Percentiles rank a stretch among this genome's conserved stretches.
Conservation (phyloP, 1,139 yeast species). For the Geotrichum europaeum region DNA sequence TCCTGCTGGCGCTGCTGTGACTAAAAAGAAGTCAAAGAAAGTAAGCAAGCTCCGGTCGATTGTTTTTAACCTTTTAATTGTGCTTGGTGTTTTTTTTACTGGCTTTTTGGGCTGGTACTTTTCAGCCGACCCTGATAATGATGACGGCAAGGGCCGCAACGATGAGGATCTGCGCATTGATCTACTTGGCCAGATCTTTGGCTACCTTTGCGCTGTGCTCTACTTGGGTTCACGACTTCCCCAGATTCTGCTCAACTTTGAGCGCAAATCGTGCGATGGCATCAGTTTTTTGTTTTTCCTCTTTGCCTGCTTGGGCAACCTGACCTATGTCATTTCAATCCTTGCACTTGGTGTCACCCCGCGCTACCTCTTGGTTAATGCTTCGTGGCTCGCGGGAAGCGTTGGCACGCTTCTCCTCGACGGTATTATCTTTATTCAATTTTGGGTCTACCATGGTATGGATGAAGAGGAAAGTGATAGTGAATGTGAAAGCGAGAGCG, state of each 20-base stretch:
- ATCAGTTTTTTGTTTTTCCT: conserved; percentile 84
- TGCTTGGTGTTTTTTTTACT: conserved; percentile 60
- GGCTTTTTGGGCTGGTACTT: conserved; percentile 87
- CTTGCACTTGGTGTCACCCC: conserved; percentile 61
- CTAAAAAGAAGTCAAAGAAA: background rate
- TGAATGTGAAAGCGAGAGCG: conserved; percentile 5
- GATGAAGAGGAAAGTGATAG: conserved; percentile 1
- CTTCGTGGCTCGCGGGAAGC: conserved; percentile 91
- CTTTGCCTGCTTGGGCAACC: conserved; percentile 88
- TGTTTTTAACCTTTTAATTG: conserved; percentile 57
- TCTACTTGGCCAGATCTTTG: conserved; percentile 77
- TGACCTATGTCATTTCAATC: conserved; percentile 82
- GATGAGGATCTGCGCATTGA: conserved; percentile 49
- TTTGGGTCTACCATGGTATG: conserved; percentile 63
- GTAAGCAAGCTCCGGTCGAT: conserved; percentile 20
- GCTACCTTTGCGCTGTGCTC: conserved; percentile 83
- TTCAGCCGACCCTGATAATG: conserved; percentile 32
- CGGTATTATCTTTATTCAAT: conserved; percentile 74
- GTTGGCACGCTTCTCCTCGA: conserved; percentile 83
- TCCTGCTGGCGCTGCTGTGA: background rate
- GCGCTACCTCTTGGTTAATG: conserved; percentile 67
- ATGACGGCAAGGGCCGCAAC: conserved; percentile 30
- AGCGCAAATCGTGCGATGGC: conserved; percentile 88
- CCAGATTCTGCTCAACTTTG: conserved; percentile 73
- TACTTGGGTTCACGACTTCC: conserved; percentile 88